phyloP scores from a whole-genome alignment of 768 basidiomycete species.

The Mrakia blollopis region DNA sequence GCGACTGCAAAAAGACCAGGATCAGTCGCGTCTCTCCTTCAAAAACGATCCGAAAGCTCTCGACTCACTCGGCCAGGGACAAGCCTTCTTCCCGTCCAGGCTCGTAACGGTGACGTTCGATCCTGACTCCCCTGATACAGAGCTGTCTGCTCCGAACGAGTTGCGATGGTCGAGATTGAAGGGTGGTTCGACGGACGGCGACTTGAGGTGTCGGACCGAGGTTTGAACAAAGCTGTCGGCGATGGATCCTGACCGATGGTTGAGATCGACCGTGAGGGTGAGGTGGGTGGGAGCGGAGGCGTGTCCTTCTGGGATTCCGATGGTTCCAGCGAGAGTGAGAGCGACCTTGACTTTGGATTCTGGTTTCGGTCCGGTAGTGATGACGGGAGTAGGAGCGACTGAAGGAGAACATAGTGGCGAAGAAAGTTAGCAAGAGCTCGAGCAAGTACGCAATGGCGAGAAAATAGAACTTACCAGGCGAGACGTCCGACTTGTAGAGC shows the following conservation, averaged over 20 bases:
- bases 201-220: conserved; percentile 5
- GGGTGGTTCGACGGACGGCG: not conserved
- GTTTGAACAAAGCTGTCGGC: not conserved
- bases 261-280: conserved; percentile 8
- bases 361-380: not conserved
- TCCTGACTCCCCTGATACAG: conserved; percentile 3
- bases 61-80: conserved; percentile 25
- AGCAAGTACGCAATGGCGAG: too few species aligned
- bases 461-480: not conserved
- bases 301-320: conserved; percentile 26
- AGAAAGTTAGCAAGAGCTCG: not conserved
- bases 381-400: not conserved
- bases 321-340: conserved; percentile 19
- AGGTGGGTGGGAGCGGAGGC: conserved; percentile 6
- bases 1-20: not conserved
- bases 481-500: conserved; percentile 7
- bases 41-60: not conserved
- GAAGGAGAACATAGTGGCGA: not conserved
- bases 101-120: conserved; percentile 19
- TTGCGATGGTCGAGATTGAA: not conserved
- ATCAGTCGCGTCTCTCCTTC: not conserved
- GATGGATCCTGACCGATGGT: not conserved
- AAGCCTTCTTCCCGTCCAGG: conserved; percentile 10
- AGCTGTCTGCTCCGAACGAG: conserved; percentile 2
- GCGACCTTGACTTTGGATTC: not conserved